Base-by-base conservation (phyloP, 805 yeast genomes). In the Candida lessepsii region DNA sequence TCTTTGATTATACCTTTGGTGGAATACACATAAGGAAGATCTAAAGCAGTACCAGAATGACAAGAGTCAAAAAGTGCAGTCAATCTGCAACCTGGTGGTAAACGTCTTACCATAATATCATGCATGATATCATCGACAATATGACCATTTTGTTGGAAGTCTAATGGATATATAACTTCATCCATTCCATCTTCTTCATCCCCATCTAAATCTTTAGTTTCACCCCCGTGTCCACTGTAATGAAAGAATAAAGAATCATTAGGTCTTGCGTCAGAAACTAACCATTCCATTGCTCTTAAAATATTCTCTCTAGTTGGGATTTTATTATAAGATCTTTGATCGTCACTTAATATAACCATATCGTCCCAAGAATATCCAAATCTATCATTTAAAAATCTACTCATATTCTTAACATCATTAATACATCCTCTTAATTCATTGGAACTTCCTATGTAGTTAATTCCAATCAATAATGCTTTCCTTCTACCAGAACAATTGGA, bases 1-100 rank as follows among this genome's bases (percentile, higher is more conserved):
- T 65, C 70, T 46, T 65, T 65, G 25, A 65, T 57, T 14, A 64
- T 54, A n/a, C 70, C 70, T 48, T 64, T 65, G 20, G 70, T 65
- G 16, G 64, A 58, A 45, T 65, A 65, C 21, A 65, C 69, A 44
- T 58, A 65, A 6, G 70, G 70, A 40, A 65, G 53, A 48, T 65
- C 70, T 40, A 65, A 54, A 0, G 68, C 70, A 25, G 70, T 62
- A 19, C 70, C 70, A 10, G 70, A 64, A 46, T 65, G 70, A 45
- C 70, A 65, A 10, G 67, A 61, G 45, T 65, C 70, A 42, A 46
- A 65, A 40, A 65, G 57, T 3, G 69, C 70, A 3, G 70, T 65
- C 44, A 65, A 57, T 37, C 65, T 47, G 42, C 67, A 63, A 3
- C 70, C 70, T 2, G 58, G 54, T 3, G 68, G 67, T 35, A 65